Percentiles rank a stretch among this genome's conserved stretches.
phyloP scores from a whole-genome alignment of 1,284 basidiomycete species.

The Sporisorium iseilematis-ciliati region DNA sequence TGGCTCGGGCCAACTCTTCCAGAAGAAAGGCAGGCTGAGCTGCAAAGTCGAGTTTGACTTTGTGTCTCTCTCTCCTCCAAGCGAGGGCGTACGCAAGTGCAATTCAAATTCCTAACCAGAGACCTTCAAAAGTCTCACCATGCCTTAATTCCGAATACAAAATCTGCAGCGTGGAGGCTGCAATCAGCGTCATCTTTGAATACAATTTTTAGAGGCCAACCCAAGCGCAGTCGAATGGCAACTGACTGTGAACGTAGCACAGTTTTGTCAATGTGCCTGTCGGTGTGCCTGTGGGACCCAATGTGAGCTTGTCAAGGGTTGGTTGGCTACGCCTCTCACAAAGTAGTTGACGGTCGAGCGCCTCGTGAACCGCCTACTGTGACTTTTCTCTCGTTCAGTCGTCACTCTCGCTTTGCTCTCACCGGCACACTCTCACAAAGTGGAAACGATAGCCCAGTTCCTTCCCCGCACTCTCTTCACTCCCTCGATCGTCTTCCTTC shows the following conservation, averaged over 20 bases:
- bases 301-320: too few relatives aligned
- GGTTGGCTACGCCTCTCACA: not conserved
- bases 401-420: not conserved
- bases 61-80: not conserved
- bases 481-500: not conserved
- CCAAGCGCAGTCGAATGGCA: too few relatives aligned
- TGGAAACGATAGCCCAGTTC: not conserved
- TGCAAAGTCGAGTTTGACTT: not conserved
- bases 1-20: conserved; percentile 17
- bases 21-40: not conserved
- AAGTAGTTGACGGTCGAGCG: too few relatives aligned
- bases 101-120: conserved; percentile 3
- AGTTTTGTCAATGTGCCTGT: not conserved
- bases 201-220: not conserved
- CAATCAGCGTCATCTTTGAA: conserved; percentile 9
- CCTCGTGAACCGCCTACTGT: conserved; percentile 5
- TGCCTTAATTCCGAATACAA: conserved; percentile 11
- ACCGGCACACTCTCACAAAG: not conserved
- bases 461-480: conserved; percentile 13
- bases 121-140: too few relatives aligned
- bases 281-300: not conserved
- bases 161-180: conserved; percentile 16
- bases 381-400: not conserved
- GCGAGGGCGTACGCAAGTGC: conserved; percentile 11
- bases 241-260: too few relatives aligned